Evolutionary conservation across 78 protist species (phyloP).

Genomic region (Guillardia theta): DNA sequence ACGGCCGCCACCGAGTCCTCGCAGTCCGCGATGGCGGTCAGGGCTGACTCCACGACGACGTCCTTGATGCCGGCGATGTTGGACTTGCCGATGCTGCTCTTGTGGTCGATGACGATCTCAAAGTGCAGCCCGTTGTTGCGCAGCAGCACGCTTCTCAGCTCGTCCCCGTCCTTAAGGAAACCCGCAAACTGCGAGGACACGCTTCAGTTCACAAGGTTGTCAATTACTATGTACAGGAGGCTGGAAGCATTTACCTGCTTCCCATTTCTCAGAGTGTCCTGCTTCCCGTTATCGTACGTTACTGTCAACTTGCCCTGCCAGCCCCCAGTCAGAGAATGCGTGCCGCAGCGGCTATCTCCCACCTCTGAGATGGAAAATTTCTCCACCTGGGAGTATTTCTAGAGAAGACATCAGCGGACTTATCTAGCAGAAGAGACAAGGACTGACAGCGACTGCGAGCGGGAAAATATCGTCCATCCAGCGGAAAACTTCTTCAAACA

Average conservation of each 20-base stretch:
- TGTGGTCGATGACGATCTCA: slow-evolving; percentile 37
- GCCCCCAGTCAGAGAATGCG: too few species aligned
- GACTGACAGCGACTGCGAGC: background rate
- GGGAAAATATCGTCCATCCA: slow-evolving; percentile 45
- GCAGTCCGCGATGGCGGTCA: slow-evolving; percentile 42
- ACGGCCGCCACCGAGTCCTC: slow-evolving; percentile 59
- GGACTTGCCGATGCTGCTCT: background rate
- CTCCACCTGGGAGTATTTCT: too few species aligned
- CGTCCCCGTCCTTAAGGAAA: too few species aligned
- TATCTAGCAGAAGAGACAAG: background rate
- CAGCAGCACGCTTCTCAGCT: background rate
- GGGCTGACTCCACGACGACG: slow-evolving; percentile 41
- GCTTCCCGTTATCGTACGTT: too few species aligned
- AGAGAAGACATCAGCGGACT: too few species aligned
- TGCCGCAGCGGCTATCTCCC: too few species aligned
- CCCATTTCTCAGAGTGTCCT: too few species aligned
- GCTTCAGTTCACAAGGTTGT: too few species aligned
- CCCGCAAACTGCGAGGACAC: background rate
- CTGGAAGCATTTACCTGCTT: too few species aligned
- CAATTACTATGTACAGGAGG: too few species aligned
- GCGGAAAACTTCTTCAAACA: background rate
- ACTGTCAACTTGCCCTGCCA: too few species aligned
- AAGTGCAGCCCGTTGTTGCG: slow-evolving; percentile 48
- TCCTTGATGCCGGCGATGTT: slow-evolving; percentile 41
- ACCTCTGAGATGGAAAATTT: too few species aligned